Conservation (phyloP, 768 basidiomycete species). For the Solioccasus polychromus region DNA sequence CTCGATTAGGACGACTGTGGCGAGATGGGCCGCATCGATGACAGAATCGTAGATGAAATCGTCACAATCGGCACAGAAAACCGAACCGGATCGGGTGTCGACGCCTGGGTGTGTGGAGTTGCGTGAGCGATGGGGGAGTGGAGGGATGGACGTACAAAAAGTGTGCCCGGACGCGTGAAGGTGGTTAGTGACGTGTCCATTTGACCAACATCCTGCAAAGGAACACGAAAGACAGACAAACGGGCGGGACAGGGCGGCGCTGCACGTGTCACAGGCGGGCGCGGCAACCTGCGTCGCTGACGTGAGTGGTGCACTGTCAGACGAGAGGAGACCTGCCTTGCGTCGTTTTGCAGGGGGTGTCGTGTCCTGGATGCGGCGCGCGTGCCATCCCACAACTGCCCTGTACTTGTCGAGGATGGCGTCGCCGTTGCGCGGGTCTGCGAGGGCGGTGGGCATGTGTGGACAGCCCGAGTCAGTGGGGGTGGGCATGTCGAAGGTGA, state of each 20-base stretch:
- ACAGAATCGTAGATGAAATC: conserved; percentile 67
- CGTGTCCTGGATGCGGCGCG: conserved; percentile 43
- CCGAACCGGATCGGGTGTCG: conserved; percentile 68
- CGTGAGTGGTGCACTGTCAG: background rate
- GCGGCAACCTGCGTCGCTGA: conserved; percentile 41
- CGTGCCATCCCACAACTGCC: conserved; percentile 54
- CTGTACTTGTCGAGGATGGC: conserved; percentile 49
- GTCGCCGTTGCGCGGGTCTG: conserved; percentile 28
- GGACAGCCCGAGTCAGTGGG: conserved; percentile 25
- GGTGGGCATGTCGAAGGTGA: conserved; percentile 9
- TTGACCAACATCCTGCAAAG: conserved; percentile 67
- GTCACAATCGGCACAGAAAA: conserved; percentile 73
- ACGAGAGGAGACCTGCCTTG: conserved; percentile 45
- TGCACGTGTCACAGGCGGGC: conserved; percentile 65
- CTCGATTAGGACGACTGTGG: conserved; percentile 49
- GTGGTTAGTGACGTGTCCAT: conserved; percentile 56
- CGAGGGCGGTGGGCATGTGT: conserved; percentile 41
- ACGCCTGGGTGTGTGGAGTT: conserved; percentile 45
- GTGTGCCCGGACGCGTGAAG: conserved; percentile 54
- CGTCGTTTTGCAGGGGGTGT: conserved; percentile 56
- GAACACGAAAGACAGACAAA: conserved; percentile 73
- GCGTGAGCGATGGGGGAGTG: background rate
- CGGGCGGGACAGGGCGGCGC: conserved; percentile 53
- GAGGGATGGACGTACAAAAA: conserved; percentile 53
- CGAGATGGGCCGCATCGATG: conserved; percentile 46